Percentiles rank a stretch among this genome's conserved stretches.
Conservation (phyloP, 768 basidiomycete species). For the Boletus bicolor region DNA sequence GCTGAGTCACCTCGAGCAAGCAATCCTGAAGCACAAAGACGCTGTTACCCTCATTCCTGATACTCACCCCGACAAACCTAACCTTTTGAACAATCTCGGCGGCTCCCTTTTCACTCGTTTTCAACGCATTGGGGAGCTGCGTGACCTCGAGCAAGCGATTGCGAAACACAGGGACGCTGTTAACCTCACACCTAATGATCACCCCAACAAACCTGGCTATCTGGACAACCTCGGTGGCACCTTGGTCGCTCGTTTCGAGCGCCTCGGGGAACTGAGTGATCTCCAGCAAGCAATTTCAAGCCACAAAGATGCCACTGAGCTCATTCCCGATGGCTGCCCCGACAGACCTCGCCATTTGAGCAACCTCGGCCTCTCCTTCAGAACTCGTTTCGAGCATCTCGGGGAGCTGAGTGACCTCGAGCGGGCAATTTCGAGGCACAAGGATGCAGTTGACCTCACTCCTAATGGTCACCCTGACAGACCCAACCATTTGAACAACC, state of each 20-base stretch:
- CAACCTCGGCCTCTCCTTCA: background rate
- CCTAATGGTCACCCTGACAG: background rate
- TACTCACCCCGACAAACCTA: background rate
- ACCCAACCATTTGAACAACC: background rate
- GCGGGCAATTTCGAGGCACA: background rate
- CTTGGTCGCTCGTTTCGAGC: background rate
- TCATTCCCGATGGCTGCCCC: background rate
- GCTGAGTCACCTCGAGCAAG: conserved; percentile 2
- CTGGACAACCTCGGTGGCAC: background rate
- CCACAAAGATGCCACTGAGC: background rate
- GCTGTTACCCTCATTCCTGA: background rate
- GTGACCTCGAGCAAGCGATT: conserved; percentile 3
- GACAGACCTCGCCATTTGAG: background rate
- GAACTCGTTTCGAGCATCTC: background rate
- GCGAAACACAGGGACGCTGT: background rate
- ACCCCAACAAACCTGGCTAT: background rate
- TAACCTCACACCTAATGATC: background rate
- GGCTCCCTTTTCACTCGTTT: background rate
- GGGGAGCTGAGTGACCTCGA: background rate
- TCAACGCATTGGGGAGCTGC: background rate
- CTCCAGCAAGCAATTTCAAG: background rate
- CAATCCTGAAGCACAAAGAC: background rate
- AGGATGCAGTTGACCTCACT: background rate
- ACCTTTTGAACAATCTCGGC: background rate
- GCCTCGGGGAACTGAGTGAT: background rate